Base-by-base conservation (phyloP, 2,329 filamentous ascomycete species). In the Aspergillus alliaceus region DNA sequence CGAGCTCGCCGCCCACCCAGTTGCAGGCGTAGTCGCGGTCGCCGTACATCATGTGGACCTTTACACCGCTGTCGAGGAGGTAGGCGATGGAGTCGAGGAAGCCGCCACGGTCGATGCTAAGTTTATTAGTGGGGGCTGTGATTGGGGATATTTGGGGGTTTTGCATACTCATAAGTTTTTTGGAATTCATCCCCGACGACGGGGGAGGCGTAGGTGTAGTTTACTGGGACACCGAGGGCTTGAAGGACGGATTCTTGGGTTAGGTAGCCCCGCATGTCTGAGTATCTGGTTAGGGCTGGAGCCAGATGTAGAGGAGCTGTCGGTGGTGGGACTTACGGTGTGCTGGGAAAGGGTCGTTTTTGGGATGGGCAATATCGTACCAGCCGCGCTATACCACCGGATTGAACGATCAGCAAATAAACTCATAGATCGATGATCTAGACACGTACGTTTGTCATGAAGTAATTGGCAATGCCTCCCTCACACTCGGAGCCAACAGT, bases 191-290 rank as follows among this genome's bases (percentile, higher is more conserved):
- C 58, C 35, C 61, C 86, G 86, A 1, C 77, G 79, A 4, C 62
- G 50, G 9, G 72, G 70, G 1, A 84, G 2, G 72, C 72, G 12
- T 74, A 67, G 0, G 83, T 83, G 74, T 79, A 87, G 68, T 88
- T 87, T n/a, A 87, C 69, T 0, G 83, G 83, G 0, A 85, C 81
- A 5, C 86, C 86, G 1, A 89, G 77, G 0, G 82, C 82, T 2
- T 71, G 68, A 64, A 87, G 84, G 0, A 87, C 82, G 63, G 81
- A 79, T 3, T 78, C 74, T 58, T 84, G 79, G 64, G 82, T 85
- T 34, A 89, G 75, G 67, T 79, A 88, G 2, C 82, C 82, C 7
- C 78, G 67, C 65, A 80, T 81, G 69, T 82, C 84, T 8, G 77
- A 72, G 0, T 14, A 20, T 31, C 14, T 31, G 15, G n/a, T 14